Evolutionary conservation across 164 flowering plant species (phyloP).

Genomic region (Annona cherimola): DNA sequence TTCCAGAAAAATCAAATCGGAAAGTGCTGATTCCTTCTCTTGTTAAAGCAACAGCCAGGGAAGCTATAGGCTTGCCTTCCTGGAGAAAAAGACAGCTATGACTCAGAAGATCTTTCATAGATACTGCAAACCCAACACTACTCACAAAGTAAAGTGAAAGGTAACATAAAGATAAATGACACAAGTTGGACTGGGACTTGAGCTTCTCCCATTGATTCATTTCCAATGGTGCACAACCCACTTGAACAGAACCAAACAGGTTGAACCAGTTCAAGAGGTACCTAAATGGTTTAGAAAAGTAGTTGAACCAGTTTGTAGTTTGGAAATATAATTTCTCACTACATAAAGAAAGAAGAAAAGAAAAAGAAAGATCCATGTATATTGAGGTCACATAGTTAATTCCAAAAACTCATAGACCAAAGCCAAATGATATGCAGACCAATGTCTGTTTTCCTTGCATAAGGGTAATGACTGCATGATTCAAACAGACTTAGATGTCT

Average conservation of each 20-base stretch:
- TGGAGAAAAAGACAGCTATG: conserved; percentile 13
- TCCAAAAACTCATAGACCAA: no score
- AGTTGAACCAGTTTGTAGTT: not conserved
- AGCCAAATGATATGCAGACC: no score
- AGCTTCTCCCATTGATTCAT: not conserved
- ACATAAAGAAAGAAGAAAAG: no score
- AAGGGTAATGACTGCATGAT: no score
- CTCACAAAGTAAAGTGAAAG: not conserved
- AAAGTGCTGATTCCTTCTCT: conserved; percentile 57
- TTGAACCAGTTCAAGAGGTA: not conserved
- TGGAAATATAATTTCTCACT: no score
- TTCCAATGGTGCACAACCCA: not conserved
- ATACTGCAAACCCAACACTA: not conserved
- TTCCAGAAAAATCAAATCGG: conserved; percentile 86
- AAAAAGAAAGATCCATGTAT: no score
- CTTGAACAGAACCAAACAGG: not conserved
- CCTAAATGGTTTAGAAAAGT: not conserved
- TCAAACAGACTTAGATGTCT: no score
- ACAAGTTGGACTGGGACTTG: not conserved
- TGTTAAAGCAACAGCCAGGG: conserved; percentile 49
- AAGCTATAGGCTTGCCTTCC: conserved; percentile 52
- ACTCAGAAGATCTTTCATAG: not conserved
- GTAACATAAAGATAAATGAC: not conserved
- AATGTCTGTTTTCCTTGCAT: no score
- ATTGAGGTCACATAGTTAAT: no score